Evolutionary conservation across 2,329 filamentous ascomycete genomes (phyloP), one percentile per base, ranked within the genome.

Genomic region (Hymenoscyphus albidus): DNA sequence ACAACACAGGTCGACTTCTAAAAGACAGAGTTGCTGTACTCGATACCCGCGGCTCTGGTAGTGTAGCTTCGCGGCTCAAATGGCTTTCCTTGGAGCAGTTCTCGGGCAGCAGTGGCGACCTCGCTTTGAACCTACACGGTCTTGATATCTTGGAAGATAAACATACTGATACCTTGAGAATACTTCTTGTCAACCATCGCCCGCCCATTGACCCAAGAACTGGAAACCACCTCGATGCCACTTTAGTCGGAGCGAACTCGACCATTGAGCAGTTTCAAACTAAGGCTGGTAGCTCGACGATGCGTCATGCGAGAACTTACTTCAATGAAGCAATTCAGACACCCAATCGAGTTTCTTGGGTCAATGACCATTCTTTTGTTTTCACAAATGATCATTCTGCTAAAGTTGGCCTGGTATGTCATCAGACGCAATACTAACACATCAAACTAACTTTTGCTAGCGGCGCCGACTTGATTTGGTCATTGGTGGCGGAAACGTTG

Each of bases 261-360:
- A 78, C 77, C 0, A 70, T 78, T 48, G 77, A 78, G 54, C 66
- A 75, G 0, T 78, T 78, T 59, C 67, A 74, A 18, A 71, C 74
- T 3, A 66, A 68, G 18, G 58, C 66, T 6, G 69, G 69, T 3
- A 71, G 71, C 10, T 57, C 67, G 1, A 69, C 48, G 0, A 73
- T 78, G 70, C 65, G 66, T 27, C 73, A 78, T 65, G 68, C 77
- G 10, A 72, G 73, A 48, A 77, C 76, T 1, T 74, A 74, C 51
- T 48, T 67, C 18, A 22, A 74, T 44, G 68, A 73, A 14, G 65
- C 70, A 16, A 75, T 78, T 54, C 61, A 73, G n/a, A 74, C 76
- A 1, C 75, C 77, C 9, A 78, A 78, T 66, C 70, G 72, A 22
- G 64, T 77, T n/a, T 73, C 74, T 6, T 75, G 76, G 65, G 70